Percentiles rank a stretch among this genome's conserved stretches.
Evolutionary conservation across 495 filamentous ascomycete genomes (phyloP).

Genomic region (Aspergillus haitiensis): DNA sequence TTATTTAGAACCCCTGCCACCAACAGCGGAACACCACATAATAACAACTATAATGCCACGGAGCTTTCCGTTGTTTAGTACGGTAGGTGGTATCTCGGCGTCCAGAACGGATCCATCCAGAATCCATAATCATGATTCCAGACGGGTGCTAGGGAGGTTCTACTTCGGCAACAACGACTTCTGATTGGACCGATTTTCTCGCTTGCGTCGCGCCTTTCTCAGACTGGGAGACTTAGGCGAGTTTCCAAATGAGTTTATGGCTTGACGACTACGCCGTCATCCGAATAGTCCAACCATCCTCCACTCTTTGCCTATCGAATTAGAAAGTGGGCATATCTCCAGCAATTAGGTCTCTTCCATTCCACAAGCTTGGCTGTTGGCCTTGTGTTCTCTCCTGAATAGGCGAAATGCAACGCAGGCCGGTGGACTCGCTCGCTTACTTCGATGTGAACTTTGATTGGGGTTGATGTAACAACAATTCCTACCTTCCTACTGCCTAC

Average conservation of each 20-base stretch:
- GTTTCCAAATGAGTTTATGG: conserved; percentile 12
- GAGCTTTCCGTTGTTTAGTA: not conserved
- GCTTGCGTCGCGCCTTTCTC: conserved; percentile 34
- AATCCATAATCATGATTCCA: conserved; percentile 2
- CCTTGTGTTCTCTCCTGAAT: not conserved
- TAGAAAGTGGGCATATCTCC: conserved; percentile 2
- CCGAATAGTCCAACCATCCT: not conserved
- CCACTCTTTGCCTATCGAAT: not conserved
- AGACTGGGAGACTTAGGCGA: conserved; percentile 49
- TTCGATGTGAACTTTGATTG: not conserved
- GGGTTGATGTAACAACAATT: not conserved
- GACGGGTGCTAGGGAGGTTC: conserved; percentile 2
- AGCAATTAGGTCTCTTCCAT: not conserved
- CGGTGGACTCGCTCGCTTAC: conserved; percentile 2
- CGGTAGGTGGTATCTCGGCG: not conserved
- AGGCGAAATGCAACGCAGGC: conserved; percentile 1
- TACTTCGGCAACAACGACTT: conserved; percentile 38
- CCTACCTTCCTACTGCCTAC: not conserved
- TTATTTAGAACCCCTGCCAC: not conserved
- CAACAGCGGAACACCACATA: not conserved
- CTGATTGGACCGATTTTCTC: conserved; percentile 36
- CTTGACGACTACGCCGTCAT: conserved; percentile 3
- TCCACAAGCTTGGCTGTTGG: not conserved
- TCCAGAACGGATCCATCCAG: not conserved
- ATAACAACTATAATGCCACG: not conserved